Conservation (phyloP, 2,329 filamentous ascomycete species). For the Sarocladium kiliense region DNA sequence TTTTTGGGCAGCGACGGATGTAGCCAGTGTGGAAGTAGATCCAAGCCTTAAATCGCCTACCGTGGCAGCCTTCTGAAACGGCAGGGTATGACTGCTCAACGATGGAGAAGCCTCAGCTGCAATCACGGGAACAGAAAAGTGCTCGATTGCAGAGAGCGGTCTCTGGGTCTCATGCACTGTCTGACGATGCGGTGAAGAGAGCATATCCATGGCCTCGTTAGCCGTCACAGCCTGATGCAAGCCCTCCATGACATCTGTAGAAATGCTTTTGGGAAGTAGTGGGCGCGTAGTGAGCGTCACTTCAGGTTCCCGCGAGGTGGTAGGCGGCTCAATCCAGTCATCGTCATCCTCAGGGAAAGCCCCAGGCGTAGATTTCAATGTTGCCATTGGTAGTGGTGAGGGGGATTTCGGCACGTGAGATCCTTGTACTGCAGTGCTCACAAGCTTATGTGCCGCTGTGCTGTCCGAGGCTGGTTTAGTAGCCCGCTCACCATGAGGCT, state of each 20-base stretch:
- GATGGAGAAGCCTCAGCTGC: slow-evolving; percentile 18
- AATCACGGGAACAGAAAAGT: background rate
- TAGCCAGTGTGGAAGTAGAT: slow-evolving; percentile 39
- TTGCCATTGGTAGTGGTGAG: slow-evolving; percentile 21
- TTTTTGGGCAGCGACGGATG: slow-evolving; percentile 45
- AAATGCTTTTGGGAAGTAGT: slow-evolving; percentile 53
- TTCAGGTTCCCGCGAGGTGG: slow-evolving; percentile 18
- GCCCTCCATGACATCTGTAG: slow-evolving; percentile 57
- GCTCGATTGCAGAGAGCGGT: background rate
- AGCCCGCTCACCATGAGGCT: slow-evolving; percentile 39
- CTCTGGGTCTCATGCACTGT: background rate
- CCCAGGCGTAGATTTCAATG: slow-evolving; percentile 46
- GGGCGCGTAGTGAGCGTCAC: slow-evolving; percentile 33
- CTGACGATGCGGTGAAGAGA: slow-evolving; percentile 22
- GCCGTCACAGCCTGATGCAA: slow-evolving; percentile 28
- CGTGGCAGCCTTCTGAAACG: slow-evolving; percentile 56
- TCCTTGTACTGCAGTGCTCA: slow-evolving; percentile 19
- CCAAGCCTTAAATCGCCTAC: slow-evolving; percentile 48
- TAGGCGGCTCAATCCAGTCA: slow-evolving; percentile 57
- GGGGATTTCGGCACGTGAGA: slow-evolving; percentile 22
- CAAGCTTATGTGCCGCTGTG: slow-evolving; percentile 24
- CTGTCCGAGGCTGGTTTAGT: slow-evolving; percentile 43
- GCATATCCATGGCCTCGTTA: slow-evolving; percentile 43
- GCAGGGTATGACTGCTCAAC: slow-evolving; percentile 16
- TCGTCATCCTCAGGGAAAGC: slow-evolving; percentile 58